A percentile compares a stretch with the other conserved stretches of the same genome.
These are phyloP conservation scores for Coemansia sp. DNA, from an alignment of 192 early-diverging fungal species.

Conservation along the genomic window DNA sequence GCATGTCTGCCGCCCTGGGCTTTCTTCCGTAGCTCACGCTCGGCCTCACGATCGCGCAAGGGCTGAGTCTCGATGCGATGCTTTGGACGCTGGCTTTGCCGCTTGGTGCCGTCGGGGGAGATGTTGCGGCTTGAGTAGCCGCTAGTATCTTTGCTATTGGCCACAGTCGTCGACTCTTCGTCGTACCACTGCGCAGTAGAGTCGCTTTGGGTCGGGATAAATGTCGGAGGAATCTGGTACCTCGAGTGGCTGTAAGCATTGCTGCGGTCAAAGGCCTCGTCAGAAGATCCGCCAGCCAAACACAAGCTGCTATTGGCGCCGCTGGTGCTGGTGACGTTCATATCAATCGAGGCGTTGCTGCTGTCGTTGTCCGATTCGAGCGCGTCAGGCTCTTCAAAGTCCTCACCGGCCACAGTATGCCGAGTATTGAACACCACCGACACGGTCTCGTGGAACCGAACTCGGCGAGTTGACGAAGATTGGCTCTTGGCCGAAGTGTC, in stretches of 20 bases:
- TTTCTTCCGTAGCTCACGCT: slow-evolving; percentile 41
- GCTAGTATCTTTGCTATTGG: slow-evolving; percentile 32
- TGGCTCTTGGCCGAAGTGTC: slow-evolving; percentile 47
- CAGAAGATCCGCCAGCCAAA: slow-evolving; percentile 4
- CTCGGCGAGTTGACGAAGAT: slow-evolving; percentile 51
- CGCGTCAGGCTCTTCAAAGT: slow-evolving; percentile 13
- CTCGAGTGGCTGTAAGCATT: slow-evolving; percentile 24
- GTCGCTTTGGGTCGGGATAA: not conserved
- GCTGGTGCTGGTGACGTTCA: slow-evolving; percentile 12
- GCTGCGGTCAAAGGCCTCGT: slow-evolving; percentile 47
- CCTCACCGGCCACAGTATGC: slow-evolving; percentile 22
- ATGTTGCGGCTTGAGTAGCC: slow-evolving; percentile 32
- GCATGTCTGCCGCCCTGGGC: not conserved
- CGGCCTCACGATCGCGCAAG: slow-evolving; percentile 54
- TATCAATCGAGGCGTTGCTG: slow-evolving; percentile 41
- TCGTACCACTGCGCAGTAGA: slow-evolving; percentile 18
- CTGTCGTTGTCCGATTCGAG: slow-evolving; percentile 49
- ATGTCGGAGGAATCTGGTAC: slow-evolving; percentile 28
- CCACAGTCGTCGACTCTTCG: slow-evolving; percentile 4
- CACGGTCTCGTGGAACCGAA: slow-evolving; percentile 54
- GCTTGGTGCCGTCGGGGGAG: slow-evolving; percentile 33
- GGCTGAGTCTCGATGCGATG: slow-evolving; percentile 54
- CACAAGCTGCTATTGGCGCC: not conserved
- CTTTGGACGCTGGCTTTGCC: slow-evolving; percentile 24
- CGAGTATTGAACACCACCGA: slow-evolving; percentile 49